Evolutionary conservation across 305 asterid species (phyloP), one percentile per base, ranked within the genome.

Genomic region (Solanum aculeatissimum): DNA sequence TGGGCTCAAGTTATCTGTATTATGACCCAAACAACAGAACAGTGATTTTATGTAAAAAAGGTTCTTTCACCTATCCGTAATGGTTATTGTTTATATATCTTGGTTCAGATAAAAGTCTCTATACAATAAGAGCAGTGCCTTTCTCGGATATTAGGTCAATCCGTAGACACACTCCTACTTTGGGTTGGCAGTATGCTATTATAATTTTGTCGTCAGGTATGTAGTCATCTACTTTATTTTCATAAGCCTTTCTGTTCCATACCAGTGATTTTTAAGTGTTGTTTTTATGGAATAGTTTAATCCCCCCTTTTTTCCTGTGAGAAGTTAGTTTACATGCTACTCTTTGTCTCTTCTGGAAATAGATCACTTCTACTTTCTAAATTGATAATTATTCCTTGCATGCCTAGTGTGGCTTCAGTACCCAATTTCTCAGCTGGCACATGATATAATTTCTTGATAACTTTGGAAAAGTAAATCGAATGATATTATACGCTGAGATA

Each of bases 131-230:
- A 90, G 97, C 96, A 32, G 95, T 97, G 83, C 93, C 98, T 35
- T 94, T 97, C 89, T 83, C 98, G 7, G 98, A 92, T 62, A 89
- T 97, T 60, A 95, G 94, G 72, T 95, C 99, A 80, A 93, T 97
- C 78, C 95, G 97, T 65, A 92, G 96, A 88, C 98, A 95, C 89
- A 92, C 93, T 70, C 98, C 98, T 65, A 87, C 98, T 19, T 90
- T 94, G 77, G 98, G 98, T 80, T 97, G 98, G 98, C 98, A 93
- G 85, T 97, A 92, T 85, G 89, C 96, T 81, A 97, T 97, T 90
- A 92, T 95, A 80, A 98, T 97, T 87, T 87, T 91, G 88, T 91
- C 95, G 77, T 92, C 98, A 92, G 98, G 99, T 95, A 65, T 51
- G 13, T 62, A 49, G 74, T 43, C 85, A 70, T 65, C 15, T 60